Conservation (phyloP, 495 filamentous ascomycete genomes). For the Neurospora sp. region DNA sequence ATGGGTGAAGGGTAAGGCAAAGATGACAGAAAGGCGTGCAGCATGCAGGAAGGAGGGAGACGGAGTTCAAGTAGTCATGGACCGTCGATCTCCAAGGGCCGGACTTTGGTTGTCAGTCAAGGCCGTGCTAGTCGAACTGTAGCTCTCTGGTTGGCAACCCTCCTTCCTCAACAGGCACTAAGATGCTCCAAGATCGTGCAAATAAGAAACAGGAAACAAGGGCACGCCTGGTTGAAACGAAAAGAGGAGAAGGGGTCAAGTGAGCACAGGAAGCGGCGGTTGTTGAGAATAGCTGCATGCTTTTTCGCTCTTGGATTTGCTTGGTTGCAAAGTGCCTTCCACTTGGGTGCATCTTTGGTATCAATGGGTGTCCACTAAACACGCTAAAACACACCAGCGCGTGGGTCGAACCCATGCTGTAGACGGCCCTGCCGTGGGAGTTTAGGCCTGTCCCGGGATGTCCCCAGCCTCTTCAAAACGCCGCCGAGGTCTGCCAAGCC, state of each 20-base stretch:
- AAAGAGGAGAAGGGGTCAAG: neutral
- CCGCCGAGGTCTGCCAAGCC: neutral
- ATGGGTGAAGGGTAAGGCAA: neutral
- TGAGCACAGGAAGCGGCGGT: neutral
- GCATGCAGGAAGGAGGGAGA: neutral
- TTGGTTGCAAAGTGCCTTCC: neutral
- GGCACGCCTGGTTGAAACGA: neutral
- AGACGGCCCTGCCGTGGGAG: neutral
- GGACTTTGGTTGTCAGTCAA: neutral
- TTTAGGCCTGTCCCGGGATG: neutral
- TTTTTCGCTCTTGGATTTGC: neutral
- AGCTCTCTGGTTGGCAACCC: neutral
- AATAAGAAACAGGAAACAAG: neutral
- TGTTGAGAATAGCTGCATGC: neutral
- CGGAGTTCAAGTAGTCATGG: neutral
- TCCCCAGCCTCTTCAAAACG: neutral
- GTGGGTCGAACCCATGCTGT: neutral
- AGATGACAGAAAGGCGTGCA: neutral
- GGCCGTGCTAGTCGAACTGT: neutral
- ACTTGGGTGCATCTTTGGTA: neutral
- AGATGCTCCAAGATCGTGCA: neutral
- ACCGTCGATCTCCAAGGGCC: neutral
- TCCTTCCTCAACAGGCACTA: neutral
- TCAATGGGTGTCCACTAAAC: neutral
- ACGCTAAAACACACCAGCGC: neutral